These are phyloP conservation scores for Fusarium sp. DNA, from an alignment of 2,329 filamentous ascomycete species.

Conservation along the genomic window DNA sequence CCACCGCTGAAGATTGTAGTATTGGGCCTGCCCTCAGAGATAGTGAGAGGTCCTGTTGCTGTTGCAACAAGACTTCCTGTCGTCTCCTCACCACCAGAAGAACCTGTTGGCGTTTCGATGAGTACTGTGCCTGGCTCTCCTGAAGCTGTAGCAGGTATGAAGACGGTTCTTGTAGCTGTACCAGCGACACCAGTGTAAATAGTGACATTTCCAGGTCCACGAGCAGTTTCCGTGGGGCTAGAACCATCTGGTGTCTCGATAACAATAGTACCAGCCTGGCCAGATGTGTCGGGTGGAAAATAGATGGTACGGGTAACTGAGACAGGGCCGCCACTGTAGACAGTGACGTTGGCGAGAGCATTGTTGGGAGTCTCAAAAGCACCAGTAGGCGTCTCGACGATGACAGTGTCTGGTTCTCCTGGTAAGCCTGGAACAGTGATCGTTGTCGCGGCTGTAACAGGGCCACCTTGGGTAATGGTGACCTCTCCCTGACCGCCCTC, in stretches of 20 bases:
- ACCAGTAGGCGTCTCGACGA: neutral
- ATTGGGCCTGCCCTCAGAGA: neutral
- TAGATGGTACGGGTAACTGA: neutral
- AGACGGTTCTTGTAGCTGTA: neutral
- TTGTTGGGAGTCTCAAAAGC: neutral
- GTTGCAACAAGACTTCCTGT: neutral
- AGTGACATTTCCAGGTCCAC: neutral
- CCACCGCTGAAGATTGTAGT: neutral
- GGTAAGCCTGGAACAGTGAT: neutral
- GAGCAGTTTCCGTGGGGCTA: neutral
- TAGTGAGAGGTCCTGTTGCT: neutral
- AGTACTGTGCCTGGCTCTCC: neutral
- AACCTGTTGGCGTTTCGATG: neutral
- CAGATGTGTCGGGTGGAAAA: neutral
- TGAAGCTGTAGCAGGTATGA: neutral
- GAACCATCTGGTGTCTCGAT: neutral
- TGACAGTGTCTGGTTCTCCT: neutral
- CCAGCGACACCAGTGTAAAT: constrained; percentile 1
- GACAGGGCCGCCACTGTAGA: neutral
- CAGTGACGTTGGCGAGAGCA: neutral
- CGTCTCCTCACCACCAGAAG: neutral
- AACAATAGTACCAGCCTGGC: constrained; percentile 4
- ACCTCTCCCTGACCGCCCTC: neutral
- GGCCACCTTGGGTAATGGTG: neutral
- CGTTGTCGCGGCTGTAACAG: neutral